Evolutionary conservation across 2,329 filamentous ascomycete species (phyloP).

Genomic region (Fusarium pilosicola): DNA sequence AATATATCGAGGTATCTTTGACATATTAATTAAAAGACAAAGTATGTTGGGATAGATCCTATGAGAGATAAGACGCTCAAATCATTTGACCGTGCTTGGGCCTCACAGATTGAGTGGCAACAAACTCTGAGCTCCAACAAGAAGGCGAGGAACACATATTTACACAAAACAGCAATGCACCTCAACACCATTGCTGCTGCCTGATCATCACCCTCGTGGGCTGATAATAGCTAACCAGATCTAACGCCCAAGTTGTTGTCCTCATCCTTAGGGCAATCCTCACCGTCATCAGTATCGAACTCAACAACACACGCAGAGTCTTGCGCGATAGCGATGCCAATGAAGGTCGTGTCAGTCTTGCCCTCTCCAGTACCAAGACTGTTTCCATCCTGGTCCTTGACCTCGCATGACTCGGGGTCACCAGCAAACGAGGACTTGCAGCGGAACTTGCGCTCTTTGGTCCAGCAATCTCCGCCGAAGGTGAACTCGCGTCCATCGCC

Average conservation of each 20-base stretch:
- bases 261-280: constrained; percentile 3
- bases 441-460: constrained; percentile 2
- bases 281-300: constrained; percentile 10
- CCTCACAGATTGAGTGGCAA: background rate
- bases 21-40: too few species aligned
- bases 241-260: background rate
- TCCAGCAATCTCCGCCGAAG: constrained; percentile 6
- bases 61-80: background rate
- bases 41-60: background rate
- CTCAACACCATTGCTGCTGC: too few species aligned
- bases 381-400: constrained; percentile 8
- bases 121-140: too few species aligned
- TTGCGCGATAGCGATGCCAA: constrained; percentile 10
- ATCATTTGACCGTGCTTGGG: too few species aligned
- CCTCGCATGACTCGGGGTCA: constrained; percentile 4
- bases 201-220: rapidly evolving
- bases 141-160: background rate
- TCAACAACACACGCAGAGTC: constrained; percentile 15
- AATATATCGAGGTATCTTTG: background rate
- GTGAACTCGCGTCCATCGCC: constrained; percentile 4
- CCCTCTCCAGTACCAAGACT: constrained; percentile 9
- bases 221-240: background rate
- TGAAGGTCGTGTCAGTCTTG: constrained; percentile 6
- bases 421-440: background rate
- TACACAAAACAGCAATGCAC: background rate